Conservation (phyloP, 164 flowering plant genomes). For the Nelumbo lutea region DNA sequence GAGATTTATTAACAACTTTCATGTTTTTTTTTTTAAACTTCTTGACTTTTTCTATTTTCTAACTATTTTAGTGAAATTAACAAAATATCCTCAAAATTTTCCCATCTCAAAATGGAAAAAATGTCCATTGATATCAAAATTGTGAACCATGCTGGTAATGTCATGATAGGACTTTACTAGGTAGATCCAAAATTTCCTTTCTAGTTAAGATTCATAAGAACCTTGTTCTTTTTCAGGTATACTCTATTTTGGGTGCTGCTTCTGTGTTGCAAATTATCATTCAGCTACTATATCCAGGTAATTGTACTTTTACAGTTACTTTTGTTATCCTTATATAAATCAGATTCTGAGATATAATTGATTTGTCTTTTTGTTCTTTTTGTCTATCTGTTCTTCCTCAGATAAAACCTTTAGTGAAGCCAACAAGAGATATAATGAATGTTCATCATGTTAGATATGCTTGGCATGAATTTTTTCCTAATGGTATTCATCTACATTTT, state of each 20-base stretch:
- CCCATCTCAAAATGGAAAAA: too few relatives aligned
- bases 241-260: constrained; percentile 89
- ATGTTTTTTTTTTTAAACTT: too few relatives aligned
- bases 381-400: constrained; percentile 18
- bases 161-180: not conserved
- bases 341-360: not conserved
- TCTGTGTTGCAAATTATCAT: constrained; percentile 60
- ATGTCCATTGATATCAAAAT: not conserved
- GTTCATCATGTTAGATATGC: constrained; percentile 47
- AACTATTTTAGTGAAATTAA: too few relatives aligned
- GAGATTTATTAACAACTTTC: too few relatives aligned
- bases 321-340: not conserved
- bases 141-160: not conserved
- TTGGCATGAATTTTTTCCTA: constrained; percentile 97
- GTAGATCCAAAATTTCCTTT: not conserved
- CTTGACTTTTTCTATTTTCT: too few relatives aligned
- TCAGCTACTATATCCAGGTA: constrained; percentile 83
- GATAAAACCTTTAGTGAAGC: constrained; percentile 86
- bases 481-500: constrained; percentile 39
- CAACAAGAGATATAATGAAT: constrained; percentile 79
- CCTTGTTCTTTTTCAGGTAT: constrained; percentile 48
- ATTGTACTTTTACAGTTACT: not conserved
- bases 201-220: not conserved
- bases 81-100: too few relatives aligned
- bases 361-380: not conserved